Base-by-base conservation (phyloP, 1,284 basidiomycete species). In the Microbotryum lychnidis-dioicae region DNA sequence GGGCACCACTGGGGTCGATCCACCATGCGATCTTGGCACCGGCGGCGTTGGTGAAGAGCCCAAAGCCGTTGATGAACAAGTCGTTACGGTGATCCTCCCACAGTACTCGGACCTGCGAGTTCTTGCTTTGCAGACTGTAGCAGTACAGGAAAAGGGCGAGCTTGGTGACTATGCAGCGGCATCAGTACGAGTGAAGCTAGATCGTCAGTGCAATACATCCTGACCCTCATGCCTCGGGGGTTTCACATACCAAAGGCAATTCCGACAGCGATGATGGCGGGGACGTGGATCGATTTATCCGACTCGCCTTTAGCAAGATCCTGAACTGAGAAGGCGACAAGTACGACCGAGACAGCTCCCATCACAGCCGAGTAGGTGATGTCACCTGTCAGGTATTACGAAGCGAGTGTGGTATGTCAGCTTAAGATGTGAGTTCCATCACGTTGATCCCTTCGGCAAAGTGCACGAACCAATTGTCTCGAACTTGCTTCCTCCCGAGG, bases 41-140 rank as follows among this genome's bases (percentile, higher is more conserved):
- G 63, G 87, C 89, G 16, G 89, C 64, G 42, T 89, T 88, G 80
- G 93, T 91, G 63, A 93, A 81, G 64, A 96, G 83, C 78, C 89
- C 90, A 83, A 77, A 75, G 9, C 70, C 71, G 60, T 76, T 78
- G 60, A 75, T 61, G 54, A 63, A 62, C 44, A 71, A 50, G 54
- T 72, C 70, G 42, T 70, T 69, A 10, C 65, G 61, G 56, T 97
- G 93, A 73, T 97, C 93, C 74, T 96, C 90, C 88, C 91, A 97
- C 27, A 97, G 81, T 6, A 97, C 85, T 58, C 85, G 83, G 2
- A 98, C 91, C 75, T 98, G 94, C 69, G 87, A 91, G 9, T 87
- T 91, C 65, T 83, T 83, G 48, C 81, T 81, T 48, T 89, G 83
- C 57, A 94, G 80, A 3, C 87, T 82, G 69, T 79, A 84, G 75